Conservation (phyloP, 2,329 filamentous ascomycete species). For the Arthrobotrys iridis region DNA sequence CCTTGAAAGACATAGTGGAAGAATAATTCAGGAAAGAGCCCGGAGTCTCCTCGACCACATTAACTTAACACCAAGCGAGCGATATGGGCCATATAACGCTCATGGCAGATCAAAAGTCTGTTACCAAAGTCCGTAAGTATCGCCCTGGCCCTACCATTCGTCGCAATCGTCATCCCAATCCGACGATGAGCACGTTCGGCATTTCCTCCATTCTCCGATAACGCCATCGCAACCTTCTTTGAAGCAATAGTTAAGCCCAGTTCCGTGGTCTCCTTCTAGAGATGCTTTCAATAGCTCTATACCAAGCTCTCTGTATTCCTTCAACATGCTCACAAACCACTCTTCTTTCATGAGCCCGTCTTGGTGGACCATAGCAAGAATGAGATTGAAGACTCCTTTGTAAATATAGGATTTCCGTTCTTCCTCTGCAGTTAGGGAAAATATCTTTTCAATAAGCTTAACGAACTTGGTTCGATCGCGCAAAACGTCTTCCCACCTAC, state of each 20-base stretch:
- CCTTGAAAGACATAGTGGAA: no score
- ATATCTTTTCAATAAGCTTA: slow-evolving; percentile 25
- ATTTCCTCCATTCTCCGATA: slow-evolving; percentile 29
- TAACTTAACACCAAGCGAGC: not conserved
- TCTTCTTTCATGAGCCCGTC: slow-evolving; percentile 8
- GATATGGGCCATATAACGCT: not conserved
- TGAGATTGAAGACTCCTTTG: slow-evolving; percentile 14
- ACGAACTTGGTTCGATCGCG: not conserved
- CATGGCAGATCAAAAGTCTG: not conserved
- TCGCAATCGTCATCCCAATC: slow-evolving; percentile 17
- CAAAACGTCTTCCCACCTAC: slow-evolving; percentile 16
- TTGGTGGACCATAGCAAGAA: slow-evolving; percentile 6
- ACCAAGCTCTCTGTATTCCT: slow-evolving; percentile 8
- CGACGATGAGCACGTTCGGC: not conserved
- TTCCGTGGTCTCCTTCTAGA: not conserved
- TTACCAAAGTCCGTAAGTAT: slow-evolving; percentile 12
- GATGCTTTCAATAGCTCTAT: slow-evolving; percentile 29
- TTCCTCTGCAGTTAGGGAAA: slow-evolving; percentile 13
- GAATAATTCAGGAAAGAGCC: no score
- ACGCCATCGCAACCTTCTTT: slow-evolving; percentile 18
- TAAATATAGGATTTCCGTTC: slow-evolving; percentile 22
- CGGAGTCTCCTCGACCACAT: not conserved
- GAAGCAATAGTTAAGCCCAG: slow-evolving; percentile 11
- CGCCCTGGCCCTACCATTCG: slow-evolving; percentile 21
- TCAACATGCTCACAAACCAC: slow-evolving; percentile 25